Percentiles rank a stretch among this genome's conserved stretches.
phyloP scores from a whole-genome alignment of 2,329 filamentous ascomycete genomes.

The Colletotrichum horii region DNA sequence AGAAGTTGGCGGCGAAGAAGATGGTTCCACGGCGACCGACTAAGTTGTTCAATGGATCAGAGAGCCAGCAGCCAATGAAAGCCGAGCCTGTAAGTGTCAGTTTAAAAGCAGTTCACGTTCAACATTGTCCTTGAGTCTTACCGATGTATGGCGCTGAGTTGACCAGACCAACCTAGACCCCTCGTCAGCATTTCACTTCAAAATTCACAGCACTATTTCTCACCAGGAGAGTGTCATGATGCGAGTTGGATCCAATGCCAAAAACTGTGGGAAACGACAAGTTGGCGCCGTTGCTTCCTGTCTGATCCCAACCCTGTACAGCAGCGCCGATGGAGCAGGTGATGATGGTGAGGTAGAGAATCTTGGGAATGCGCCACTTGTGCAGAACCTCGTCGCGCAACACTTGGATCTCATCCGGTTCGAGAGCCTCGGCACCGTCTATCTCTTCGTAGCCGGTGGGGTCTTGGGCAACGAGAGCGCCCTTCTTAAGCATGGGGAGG shows the following conservation, averaged over 20 bases:
- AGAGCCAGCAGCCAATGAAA: slow-evolving; percentile 72
- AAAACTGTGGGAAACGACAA: slow-evolving; percentile 49
- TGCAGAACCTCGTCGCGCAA: slow-evolving; percentile 50
- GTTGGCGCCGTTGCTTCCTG: slow-evolving; percentile 53
- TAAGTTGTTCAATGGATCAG: slow-evolving; percentile 67
- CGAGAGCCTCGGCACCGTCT: slow-evolving; percentile 38
- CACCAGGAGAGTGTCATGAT: slow-evolving; percentile 49
- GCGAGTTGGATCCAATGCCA: slow-evolving; percentile 50
- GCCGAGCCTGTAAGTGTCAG: slow-evolving; percentile 39
- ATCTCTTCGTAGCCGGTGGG: slow-evolving; percentile 55
- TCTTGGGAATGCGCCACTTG: slow-evolving; percentile 54
- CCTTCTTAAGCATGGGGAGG: slow-evolving; percentile 54
- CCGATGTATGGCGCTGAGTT: slow-evolving; percentile 50
- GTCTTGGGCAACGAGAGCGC: slow-evolving; percentile 55
- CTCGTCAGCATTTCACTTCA: too few species aligned
- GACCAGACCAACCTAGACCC: slow-evolving; percentile 61
- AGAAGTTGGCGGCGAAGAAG: slow-evolving; percentile 75
- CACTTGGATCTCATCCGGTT: slow-evolving; percentile 44
- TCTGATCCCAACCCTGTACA: slow-evolving; percentile 58
- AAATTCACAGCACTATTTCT: neutral
- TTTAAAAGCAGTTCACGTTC: neutral
- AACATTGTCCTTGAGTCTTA: neutral
- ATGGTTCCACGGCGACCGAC: slow-evolving; percentile 72
- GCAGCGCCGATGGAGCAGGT: slow-evolving; percentile 60
- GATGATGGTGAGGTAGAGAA: slow-evolving; percentile 53